Evolutionary conservation across 164 flowering plant genomes (phyloP), one percentile per base, ranked within the genome.

Genomic region (Saururus chinensis): DNA sequence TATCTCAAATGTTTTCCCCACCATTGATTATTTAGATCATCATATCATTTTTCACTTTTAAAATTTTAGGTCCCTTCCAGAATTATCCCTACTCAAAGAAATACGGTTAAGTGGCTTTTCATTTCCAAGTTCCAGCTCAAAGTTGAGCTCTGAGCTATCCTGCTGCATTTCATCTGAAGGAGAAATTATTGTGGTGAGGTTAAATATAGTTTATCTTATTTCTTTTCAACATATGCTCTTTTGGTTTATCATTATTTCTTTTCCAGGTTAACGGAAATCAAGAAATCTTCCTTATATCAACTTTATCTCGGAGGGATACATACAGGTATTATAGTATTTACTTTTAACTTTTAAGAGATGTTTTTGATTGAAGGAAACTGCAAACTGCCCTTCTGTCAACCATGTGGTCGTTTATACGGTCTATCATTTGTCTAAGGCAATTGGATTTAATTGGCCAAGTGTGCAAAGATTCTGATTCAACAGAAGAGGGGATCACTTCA

Each of bases 201-300:
- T 23, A 22, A 40, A 12, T 23, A 1, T 35, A 26, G 13, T 37
- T 22, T 57, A 26, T 53, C 21, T 35, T 59, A 20, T 60, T 52
- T 51, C 20, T 26, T 8, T 40, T 62, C 22, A 37, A 6, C 21
- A 42, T 51, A 16, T 30, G 20, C 23, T 51, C 51, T 26, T 54
- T 42, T 41, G 59, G 40, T 30, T 60, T 13, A 21, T 53, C 19
- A 64, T 17, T 25, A 9, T n/a, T 49, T 54, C 64, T 56, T 51
- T 26, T 5, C 59, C 84, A 92, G 98, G 82, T 82, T 53, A 82
- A 86, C 58, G 83, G 81, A 54, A 86, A 92, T 73, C 96, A 86
- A 61, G 98, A 88, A 71, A 66, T 83, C 26, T 78, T 77, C 66
- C 70, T 82, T 66, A 62, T 83, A 60, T 89, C 98, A 56, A 63